A percentile compares a stretch with the other conserved stretches of the same genome.
Conservation (phyloP, 2,329 filamentous ascomycete genomes). For the Ascochyta koolunga region DNA sequence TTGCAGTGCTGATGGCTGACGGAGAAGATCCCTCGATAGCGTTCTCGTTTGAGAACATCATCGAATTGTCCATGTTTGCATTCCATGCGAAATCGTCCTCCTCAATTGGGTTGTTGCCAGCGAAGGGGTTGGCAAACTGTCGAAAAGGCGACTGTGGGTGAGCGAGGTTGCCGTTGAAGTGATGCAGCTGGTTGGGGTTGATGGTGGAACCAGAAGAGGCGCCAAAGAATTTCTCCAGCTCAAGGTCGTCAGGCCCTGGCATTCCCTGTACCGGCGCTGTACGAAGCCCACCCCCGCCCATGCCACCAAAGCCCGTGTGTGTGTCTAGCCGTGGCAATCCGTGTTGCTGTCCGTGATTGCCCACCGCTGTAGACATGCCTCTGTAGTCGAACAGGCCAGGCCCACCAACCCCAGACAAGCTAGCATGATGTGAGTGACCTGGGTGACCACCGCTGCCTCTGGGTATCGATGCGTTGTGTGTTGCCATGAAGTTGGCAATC, state of each 20-base stretch:
- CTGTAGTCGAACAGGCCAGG: constrained; percentile 68
- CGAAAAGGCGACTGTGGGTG: constrained; percentile 58
- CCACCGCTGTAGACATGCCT: constrained; percentile 72
- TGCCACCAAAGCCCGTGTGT: constrained; percentile 73
- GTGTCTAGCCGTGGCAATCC: constrained; percentile 86
- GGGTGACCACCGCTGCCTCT: constrained; percentile 57
- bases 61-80: constrained; percentile 78
- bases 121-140: constrained; percentile 58
- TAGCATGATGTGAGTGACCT: constrained; percentile 72
- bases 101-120: constrained; percentile 64
- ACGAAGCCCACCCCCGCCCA: constrained; percentile 67
- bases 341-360: constrained; percentile 69
- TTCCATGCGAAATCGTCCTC: constrained; percentile 88
- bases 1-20: constrained; percentile 93
- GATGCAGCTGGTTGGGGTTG: constrained; percentile 76
- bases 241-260: constrained; percentile 65
- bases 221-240: constrained; percentile 74
- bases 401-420: constrained; percentile 69
- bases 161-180: constrained; percentile 80
- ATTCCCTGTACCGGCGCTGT: constrained; percentile 70
- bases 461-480: constrained; percentile 59
- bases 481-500: constrained; percentile 71
- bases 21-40: constrained; percentile 93
- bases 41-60: constrained; percentile 67
- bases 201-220: constrained; percentile 61